A percentile compares a stretch with the other conserved stretches of the same genome.
phyloP scores from a whole-genome alignment of 2,329 filamentous ascomycete genomes.

The Corniculantispora saksenae region DNA sequence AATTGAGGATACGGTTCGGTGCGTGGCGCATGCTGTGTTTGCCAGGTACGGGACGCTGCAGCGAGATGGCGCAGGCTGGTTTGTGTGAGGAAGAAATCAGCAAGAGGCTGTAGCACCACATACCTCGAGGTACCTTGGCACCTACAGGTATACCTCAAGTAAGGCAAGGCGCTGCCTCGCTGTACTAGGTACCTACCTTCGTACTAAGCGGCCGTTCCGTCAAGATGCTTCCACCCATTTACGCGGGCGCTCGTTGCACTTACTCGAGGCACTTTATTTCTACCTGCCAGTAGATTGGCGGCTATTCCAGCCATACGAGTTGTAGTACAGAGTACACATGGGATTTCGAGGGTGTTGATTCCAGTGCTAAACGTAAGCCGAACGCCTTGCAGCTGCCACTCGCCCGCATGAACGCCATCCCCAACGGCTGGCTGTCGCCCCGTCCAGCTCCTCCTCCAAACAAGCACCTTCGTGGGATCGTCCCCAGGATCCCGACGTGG shows the following conservation, averaged over 20 bases:
- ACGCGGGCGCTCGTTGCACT: no score
- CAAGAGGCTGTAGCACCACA: neutral
- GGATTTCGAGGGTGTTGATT: no score
- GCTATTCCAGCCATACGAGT: no score
- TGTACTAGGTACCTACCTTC: no score
- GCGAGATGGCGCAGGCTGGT: neutral
- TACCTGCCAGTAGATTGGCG: no score
- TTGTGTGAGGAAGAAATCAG: neutral
- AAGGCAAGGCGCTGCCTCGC: no score
- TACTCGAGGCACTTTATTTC: no score
- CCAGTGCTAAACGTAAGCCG: neutral
- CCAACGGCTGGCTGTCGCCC: constrained; percentile 7
- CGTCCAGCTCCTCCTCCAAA: neutral
- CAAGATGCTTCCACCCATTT: no score
- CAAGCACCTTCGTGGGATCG: constrained; percentile 10
- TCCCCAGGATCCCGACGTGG: constrained; percentile 4
- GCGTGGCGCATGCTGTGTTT: neutral
- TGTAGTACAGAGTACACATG: no score
- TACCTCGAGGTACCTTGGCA: no score
- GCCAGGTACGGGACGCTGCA: neutral
- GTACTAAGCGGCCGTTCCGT: no score
- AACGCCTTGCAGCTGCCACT: neutral
- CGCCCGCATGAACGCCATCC: neutral
- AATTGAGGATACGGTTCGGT: neutral
- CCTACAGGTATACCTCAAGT: no score